These are phyloP conservation scores for Chlorella sp. DNA, from an alignment of 139 green algal genomes.

Conservation along the genomic window DNA sequence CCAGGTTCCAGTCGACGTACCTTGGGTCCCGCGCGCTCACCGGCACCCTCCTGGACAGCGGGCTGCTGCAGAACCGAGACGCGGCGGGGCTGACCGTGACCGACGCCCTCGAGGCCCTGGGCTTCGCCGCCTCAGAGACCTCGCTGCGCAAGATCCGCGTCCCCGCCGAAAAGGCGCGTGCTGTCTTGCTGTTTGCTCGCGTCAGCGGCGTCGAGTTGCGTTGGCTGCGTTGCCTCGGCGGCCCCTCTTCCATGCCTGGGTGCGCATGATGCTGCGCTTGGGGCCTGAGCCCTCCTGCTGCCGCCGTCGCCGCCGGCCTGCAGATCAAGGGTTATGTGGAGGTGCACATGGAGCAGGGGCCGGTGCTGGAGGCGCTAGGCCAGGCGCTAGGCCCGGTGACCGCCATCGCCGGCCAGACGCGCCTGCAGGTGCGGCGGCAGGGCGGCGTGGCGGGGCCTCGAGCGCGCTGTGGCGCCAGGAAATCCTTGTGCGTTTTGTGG, in stretches of 20 bases:
- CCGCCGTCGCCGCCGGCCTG: not conserved
- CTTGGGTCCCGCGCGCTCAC: conserved; percentile 79
- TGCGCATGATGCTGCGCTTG: not conserved
- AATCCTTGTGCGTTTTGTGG: no score
- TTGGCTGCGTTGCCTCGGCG: not conserved
- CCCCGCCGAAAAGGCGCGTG: not conserved
- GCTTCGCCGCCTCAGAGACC: conserved; percentile 34
- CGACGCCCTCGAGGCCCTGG: conserved; percentile 51
- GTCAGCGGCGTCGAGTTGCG: not conserved
- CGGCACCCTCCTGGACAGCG: conserved; percentile 58
- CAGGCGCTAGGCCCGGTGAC: conserved; percentile 77
- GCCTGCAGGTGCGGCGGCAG: conserved; percentile 39
- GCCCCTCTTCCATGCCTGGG: no score
- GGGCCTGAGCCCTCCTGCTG: not conserved
- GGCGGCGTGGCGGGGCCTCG: no score
- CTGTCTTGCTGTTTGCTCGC: not conserved
- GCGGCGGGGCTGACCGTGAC: conserved; percentile 54
- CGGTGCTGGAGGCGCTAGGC: conserved; percentile 68
- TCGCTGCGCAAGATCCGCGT: conserved; percentile 27
- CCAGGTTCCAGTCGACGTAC: conserved; percentile 89
- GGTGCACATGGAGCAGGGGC: conserved; percentile 96
- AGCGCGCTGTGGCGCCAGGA: no score
- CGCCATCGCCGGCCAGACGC: conserved; percentile 87
- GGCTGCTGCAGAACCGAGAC: conserved; percentile 56
- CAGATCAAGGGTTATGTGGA: conserved; percentile 78